These are phyloP conservation scores for Mortierella claussenii DNA, from an alignment of 192 early-diverging fungal species.

Conservation along the genomic window DNA sequence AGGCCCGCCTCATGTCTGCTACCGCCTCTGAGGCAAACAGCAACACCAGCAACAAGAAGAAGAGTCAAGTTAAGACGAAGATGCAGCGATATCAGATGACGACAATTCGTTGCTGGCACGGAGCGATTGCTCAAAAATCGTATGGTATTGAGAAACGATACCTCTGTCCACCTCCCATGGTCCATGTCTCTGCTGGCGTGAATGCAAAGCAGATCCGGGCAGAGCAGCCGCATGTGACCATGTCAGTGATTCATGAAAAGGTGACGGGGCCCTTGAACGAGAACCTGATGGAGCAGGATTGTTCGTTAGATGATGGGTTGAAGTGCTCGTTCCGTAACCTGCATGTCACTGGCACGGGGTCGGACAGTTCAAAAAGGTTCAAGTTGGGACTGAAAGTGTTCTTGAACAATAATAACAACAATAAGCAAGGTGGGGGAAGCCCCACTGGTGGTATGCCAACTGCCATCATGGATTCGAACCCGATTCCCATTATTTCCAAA, in stretches of 20 bases:
- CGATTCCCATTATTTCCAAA: conserved; percentile 91
- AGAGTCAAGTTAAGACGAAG: conserved; percentile 20
- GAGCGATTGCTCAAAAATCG: conserved; percentile 91
- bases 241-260: conserved; percentile 70
- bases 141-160: conserved; percentile 94
- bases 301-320: conserved; percentile 60
- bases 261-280: conserved; percentile 64
- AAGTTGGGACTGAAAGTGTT: conserved; percentile 72
- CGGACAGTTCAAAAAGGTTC: conserved; percentile 82
- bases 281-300: conserved; percentile 52
- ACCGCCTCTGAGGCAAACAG: background rate
- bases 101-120: conserved; percentile 85
- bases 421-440: too few species aligned
- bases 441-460: too few species aligned
- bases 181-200: conserved; percentile 62
- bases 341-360: conserved; percentile 77
- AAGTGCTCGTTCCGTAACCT: conserved; percentile 78
- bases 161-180: conserved; percentile 81
- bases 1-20: background rate
- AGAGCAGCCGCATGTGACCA: conserved; percentile 66
- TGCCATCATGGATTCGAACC: conserved; percentile 73
- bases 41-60: conserved; percentile 6
- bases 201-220: conserved; percentile 58
- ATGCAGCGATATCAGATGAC: conserved; percentile 60
- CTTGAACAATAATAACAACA: conserved; percentile 51